A percentile compares a stretch with the other conserved stretches of the same genome.
Evolutionary conservation across 1,284 basidiomycete genomes (phyloP).

Genomic region (Rhodotorula glutinis): DNA sequence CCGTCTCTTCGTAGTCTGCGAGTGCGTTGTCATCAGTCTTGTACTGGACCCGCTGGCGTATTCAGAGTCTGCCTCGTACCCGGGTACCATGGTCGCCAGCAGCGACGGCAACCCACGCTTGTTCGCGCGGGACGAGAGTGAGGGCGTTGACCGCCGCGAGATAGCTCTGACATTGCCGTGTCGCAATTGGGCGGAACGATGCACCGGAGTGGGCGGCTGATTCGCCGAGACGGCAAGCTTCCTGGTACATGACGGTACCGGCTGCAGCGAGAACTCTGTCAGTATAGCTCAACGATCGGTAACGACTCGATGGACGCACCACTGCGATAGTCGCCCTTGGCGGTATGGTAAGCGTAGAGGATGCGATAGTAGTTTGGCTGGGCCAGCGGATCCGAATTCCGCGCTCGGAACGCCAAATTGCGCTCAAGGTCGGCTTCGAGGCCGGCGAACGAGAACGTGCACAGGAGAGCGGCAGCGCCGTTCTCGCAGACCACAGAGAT

Average conservation of each 20-base stretch:
- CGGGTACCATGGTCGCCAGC: slow-evolving; percentile 12
- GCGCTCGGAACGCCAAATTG: slow-evolving; percentile 85
- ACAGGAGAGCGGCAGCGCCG: slow-evolving; percentile 71
- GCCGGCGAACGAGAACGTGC: slow-evolving; percentile 80
- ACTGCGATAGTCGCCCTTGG: slow-evolving; percentile 79
- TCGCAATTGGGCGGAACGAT: slow-evolving; percentile 59
- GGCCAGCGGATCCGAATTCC: slow-evolving; percentile 84
- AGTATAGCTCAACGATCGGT: too few relatives aligned
- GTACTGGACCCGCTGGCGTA: neutral
- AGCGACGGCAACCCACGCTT: slow-evolving; percentile 70
- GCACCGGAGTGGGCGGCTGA: slow-evolving; percentile 50
- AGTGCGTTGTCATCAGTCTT: neutral
- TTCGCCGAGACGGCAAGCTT: slow-evolving; percentile 72
- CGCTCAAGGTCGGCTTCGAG: slow-evolving; percentile 84
- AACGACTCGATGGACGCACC: slow-evolving; percentile 56
- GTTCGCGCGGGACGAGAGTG: slow-evolving; percentile 71
- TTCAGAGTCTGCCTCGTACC: neutral
- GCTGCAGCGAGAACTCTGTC: slow-evolving; percentile 55
- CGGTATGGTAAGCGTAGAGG: slow-evolving; percentile 90
- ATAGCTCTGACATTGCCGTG: slow-evolving; percentile 75
- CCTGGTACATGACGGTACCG: slow-evolving; percentile 88
- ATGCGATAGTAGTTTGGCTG: slow-evolving; percentile 86
- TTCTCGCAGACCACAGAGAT: slow-evolving; percentile 92
- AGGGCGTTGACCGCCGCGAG: slow-evolving; percentile 86
- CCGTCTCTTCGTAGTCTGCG: slow-evolving; percentile 61